Evolutionary conservation across 331 rosid species (phyloP), one percentile per base, ranked within the genome.

Genomic region (Telfairia occidentalis): DNA sequence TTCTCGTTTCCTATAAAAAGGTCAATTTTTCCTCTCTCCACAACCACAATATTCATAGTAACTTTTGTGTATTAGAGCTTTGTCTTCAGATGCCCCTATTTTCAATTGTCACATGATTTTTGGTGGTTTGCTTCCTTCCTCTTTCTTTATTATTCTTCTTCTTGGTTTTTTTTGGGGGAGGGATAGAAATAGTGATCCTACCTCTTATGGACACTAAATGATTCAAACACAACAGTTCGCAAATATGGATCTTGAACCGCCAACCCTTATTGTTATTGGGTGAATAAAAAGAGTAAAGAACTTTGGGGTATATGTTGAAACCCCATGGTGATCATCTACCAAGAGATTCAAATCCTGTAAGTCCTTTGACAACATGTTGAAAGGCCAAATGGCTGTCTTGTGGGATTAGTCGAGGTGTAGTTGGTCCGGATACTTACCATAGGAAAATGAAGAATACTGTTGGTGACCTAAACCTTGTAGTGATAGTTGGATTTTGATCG

Each of bases 11-110:
- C n/a, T n/a, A n/a, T n/a, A n/a, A n/a, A n/a, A n/a, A n/a, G n/a
- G 86, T 64, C 58, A 74, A 58, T 42, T 75, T 30, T 65, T 60
- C 69, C 48, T 79, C 45, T 78, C 76, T 73, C n/a, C n/a, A n/a
- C n/a, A n/a, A n/a, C 69, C 11, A 52, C 13, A 18, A 40, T 28
- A 23, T 23, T 28, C 52, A n/a, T 69, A 10, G 11, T 66, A 40
- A 19, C 7, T 66, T 38, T 38, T n/a, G 38, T 40, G 73, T 64
- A 37, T 37, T 8, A 13, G 6, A 60, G 69, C 23, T 16, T 30
- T 29, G 42, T 61, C 23, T 19, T 63, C 42, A 7, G 28, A n/a
- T 34, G 71, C 48, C 15, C 29, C 19, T 40, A 66, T 21, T 66
- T 66, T 66, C 19, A 40, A 21, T 40, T 40, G 35, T 11, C 32